These are phyloP conservation scores for Houttuynia cordata DNA, from an alignment of 164 flowering plant species.

Conservation along the genomic window DNA sequence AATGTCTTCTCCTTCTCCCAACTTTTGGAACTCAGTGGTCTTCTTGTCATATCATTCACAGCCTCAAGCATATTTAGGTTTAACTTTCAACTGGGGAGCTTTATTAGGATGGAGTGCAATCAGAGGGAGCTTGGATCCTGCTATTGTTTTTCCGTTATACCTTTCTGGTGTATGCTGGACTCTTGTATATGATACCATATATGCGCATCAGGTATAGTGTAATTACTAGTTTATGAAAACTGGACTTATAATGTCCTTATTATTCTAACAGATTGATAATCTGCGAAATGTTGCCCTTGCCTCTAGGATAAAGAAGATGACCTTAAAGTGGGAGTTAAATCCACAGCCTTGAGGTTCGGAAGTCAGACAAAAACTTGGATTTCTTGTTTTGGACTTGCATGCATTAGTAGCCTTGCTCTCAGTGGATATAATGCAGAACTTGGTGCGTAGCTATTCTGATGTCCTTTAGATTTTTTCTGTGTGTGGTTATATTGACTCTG, in stretches of 20 bases:
- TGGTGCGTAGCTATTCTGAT: slow-evolving; percentile 28
- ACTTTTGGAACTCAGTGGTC: neutral
- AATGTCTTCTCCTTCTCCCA: neutral
- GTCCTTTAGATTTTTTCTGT: too few relatives aligned
- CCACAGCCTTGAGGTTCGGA: slow-evolving; percentile 93
- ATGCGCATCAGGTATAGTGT: slow-evolving; percentile 87
- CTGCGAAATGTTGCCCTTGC: neutral
- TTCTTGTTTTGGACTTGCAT: slow-evolving; percentile 61
- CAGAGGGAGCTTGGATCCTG: slow-evolving; percentile 75
- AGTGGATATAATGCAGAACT: slow-evolving; percentile 74
- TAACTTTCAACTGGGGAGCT: slow-evolving; percentile 98
- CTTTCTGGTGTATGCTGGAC: slow-evolving; percentile 91
- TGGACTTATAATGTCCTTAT: neutral
- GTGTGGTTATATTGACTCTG: neutral
- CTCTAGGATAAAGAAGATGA: slow-evolving; percentile 96
- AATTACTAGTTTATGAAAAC: neutral
- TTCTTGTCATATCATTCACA: slow-evolving; percentile 17
- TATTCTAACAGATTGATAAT: neutral
- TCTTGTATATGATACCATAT: slow-evolving; percentile 96
- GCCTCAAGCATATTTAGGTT: slow-evolving; percentile 97
- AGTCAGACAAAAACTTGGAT: slow-evolving; percentile 72
- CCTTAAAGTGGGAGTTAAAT: slow-evolving; percentile 90
- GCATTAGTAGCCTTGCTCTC: slow-evolving; percentile 60
- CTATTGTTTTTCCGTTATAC: slow-evolving; percentile 68
- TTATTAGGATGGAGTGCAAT: slow-evolving; percentile 93